These are phyloP conservation scores for Pythium folliculosum DNA, from an alignment of 352 stramenopile genomes.

Conservation along the genomic window DNA sequence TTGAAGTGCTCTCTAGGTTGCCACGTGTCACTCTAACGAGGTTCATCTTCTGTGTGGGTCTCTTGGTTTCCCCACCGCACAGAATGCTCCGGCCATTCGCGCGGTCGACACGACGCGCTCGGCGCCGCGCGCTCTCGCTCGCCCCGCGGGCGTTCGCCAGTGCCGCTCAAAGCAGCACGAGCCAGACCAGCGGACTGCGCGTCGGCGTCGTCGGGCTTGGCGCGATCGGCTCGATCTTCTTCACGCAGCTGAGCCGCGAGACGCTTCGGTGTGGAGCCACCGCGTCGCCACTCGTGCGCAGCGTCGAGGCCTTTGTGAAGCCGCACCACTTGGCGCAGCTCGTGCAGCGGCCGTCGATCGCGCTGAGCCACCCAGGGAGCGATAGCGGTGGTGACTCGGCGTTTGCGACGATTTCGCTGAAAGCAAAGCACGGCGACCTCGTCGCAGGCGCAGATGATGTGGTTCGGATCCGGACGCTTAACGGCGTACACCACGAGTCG, in stretches of 20 bases:
- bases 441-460: slow-evolving; percentile 10
- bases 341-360: slow-evolving; percentile 1
- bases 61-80: no score
- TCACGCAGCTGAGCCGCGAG: slow-evolving; percentile 47
- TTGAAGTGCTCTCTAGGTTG: no score
- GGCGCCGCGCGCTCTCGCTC: neutral
- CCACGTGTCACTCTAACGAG: slow-evolving; percentile 1
- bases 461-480: slow-evolving; percentile 43
- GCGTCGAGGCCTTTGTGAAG: slow-evolving; percentile 60
- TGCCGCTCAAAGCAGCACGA: neutral
- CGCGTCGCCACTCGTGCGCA: slow-evolving; percentile 7
- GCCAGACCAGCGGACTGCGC: slow-evolving; percentile 22
- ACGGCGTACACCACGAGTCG: neutral
- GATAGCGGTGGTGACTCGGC: neutral
- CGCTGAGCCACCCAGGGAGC: neutral
- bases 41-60: neutral
- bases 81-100: neutral
- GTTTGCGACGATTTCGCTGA: slow-evolving; percentile 4
- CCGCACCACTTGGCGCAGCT: slow-evolving; percentile 38
- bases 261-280: slow-evolving; percentile 11
- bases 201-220: slow-evolving; percentile 69
- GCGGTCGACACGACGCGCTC: neutral
- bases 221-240: slow-evolving; percentile 76
- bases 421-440: slow-evolving; percentile 11
- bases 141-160: neutral